Evolutionary conservation across 2,329 filamentous ascomycete genomes (phyloP).

Genomic region (Aspergillus sergii): DNA sequence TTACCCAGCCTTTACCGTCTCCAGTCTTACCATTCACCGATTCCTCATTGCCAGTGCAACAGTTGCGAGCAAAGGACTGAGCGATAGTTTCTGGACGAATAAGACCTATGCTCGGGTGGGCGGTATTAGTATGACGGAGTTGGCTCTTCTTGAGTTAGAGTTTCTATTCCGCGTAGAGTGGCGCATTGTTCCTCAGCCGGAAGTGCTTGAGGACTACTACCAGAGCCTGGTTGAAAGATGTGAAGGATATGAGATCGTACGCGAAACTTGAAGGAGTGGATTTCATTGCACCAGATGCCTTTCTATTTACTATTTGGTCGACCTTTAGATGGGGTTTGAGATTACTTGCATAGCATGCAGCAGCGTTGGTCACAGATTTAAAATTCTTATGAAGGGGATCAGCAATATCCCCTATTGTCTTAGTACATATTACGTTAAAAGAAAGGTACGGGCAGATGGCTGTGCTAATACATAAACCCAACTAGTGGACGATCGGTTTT

Average conservation of each 20-base stretch:
- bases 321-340: not conserved
- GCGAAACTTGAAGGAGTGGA: slow-evolving; percentile 14
- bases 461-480: not conserved
- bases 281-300: not conserved
- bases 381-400: not conserved
- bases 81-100: slow-evolving; percentile 98
- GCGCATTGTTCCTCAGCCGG: slow-evolving; percentile 94
- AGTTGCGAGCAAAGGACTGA: slow-evolving; percentile 92
- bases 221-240: slow-evolving; percentile 75
- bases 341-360: not conserved
- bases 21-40: slow-evolving; percentile 92
- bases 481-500: not conserved
- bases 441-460: not conserved
- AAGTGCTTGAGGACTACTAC: slow-evolving; percentile 92
- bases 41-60: slow-evolving; percentile 96
- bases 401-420: not conserved
- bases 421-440: slow-evolving; percentile 2
- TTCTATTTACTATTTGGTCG: not conserved
- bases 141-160: slow-evolving; percentile 89
- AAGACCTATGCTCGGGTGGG: slow-evolving; percentile 93
- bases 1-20: slow-evolving; percentile 94
- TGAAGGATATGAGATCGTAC: slow-evolving; percentile 60
- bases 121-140: slow-evolving; percentile 84
- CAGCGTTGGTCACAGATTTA: not conserved
- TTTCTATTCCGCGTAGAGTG: slow-evolving; percentile 92